These are phyloP conservation scores for Zymoseptoria tritici DNA, from an alignment of 2,329 filamentous ascomycete genomes.

Conservation along the genomic window DNA sequence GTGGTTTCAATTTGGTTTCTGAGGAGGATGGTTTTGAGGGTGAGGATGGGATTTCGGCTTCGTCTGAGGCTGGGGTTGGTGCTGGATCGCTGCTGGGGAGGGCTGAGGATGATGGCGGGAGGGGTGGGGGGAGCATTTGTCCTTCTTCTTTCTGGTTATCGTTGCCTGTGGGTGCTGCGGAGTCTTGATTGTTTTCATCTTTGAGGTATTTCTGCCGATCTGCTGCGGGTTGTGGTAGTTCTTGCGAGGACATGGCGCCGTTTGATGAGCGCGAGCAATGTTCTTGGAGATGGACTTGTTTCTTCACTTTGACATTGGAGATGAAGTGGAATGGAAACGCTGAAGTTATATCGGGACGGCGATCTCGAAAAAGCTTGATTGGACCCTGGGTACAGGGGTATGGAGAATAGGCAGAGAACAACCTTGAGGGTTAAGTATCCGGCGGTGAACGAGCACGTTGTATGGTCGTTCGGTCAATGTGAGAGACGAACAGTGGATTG, in stretches of 20 bases:
- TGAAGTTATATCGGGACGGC: background rate
- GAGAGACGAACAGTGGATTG: no score
- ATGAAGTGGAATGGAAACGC: slow-evolving; percentile 1
- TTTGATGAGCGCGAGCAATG: slow-evolving; percentile 18
- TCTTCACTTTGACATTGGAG: background rate
- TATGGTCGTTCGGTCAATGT: no score
- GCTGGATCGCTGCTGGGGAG: background rate
- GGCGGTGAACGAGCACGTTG: background rate
- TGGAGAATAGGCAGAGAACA: background rate
- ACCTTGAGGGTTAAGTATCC: background rate
- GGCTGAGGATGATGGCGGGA: slow-evolving; percentile 2
- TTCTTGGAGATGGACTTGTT: background rate
- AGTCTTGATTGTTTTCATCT: background rate
- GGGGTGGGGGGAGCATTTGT: background rate
- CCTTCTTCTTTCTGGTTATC: background rate
- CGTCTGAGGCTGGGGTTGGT: background rate
- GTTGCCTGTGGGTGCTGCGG: no score
- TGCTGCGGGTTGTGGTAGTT: slow-evolving; percentile 6
- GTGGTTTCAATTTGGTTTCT: background rate
- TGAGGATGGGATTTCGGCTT: background rate
- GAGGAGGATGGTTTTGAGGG: background rate
- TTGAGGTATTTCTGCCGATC: background rate
- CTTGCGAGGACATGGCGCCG: slow-evolving; percentile 21
- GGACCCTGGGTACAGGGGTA: background rate
- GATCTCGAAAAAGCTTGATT: background rate